Base-by-base conservation (phyloP, 495 filamentous ascomycete species). In the Aspergillus incahuasiensis region DNA sequence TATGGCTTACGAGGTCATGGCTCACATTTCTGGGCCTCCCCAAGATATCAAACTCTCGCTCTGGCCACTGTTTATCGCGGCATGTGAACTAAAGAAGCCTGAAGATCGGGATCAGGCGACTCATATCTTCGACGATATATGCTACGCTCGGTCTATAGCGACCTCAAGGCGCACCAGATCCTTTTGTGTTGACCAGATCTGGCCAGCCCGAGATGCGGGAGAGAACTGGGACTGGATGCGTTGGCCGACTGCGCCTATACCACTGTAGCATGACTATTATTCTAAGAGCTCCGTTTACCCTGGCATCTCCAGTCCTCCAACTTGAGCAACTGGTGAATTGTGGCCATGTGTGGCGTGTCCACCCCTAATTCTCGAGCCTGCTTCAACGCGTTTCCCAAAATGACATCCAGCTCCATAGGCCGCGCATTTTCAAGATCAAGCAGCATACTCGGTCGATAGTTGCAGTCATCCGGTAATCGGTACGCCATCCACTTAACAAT, bases 361-460 rank as follows among this genome's bases (percentile, higher is more conserved):
- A 80, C 74, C 1, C 81, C 82, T 18, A 64, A 61, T 15, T 64
- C 67, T 50, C 74, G 58, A n/a, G 80, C 82, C 19, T 80, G 77
- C 59, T 75, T 58, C 0, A 86, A 70, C 22, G 81, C 79, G 56
- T 84, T 83, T 0, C 82, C 82, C 39, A 86, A 60, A 24, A 86
- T 84, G 21, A 84, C 82, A 65, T 86, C 82, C 19, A 84, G 46
- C 70, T 86, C 82, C 75, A 84, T 70, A 34, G 71, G 69, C 49
- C 76, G 64, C 0, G 77, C 80, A 4, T 71, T 69, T 63, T 82
- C 80, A 79, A 80, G 82, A 57, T 84, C 82, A 0, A 83, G 40
- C 56, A 81, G 57, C 82, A 84, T 84, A 55, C 79, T 82, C 16
- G 84, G 82, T 64, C 75, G 42, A 32, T 34, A 48, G 13, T 8